Conservation (phyloP, 2,329 filamentous ascomycete genomes). For the Neobulgaria alba region DNA sequence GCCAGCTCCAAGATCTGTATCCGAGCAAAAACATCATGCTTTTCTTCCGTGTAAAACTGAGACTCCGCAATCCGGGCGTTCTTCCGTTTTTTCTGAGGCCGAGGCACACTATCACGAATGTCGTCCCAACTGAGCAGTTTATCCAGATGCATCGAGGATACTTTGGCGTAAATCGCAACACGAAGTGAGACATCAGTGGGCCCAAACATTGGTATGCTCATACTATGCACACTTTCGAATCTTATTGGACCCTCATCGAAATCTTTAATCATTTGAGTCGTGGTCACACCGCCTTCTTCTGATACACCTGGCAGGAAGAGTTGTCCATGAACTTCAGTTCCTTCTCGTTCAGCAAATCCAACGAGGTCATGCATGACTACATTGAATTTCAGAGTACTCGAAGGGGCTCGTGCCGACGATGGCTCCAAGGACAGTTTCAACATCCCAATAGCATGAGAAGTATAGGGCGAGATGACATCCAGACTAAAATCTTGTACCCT, state of each 20-base stretch:
- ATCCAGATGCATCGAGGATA: slow-evolving; percentile 89
- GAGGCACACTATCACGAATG: slow-evolving; percentile 71
- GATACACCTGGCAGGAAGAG: slow-evolving; percentile 90
- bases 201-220: slow-evolving; percentile 80
- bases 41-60: slow-evolving; percentile 88
- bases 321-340: slow-evolving; percentile 90
- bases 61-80: slow-evolving; percentile 71
- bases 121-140: slow-evolving; percentile 98
- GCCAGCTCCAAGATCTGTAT: slow-evolving; percentile 87
- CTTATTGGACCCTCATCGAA: slow-evolving; percentile 90
- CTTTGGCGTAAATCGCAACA: slow-evolving; percentile 84
- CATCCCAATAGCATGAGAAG: slow-evolving; percentile 81
- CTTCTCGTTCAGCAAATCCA: slow-evolving; percentile 91
- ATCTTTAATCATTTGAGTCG: slow-evolving; percentile 85
- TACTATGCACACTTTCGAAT: slow-evolving; percentile 97
- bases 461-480: slow-evolving; percentile 88
- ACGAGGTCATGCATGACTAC: slow-evolving; percentile 96
- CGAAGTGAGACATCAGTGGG: slow-evolving; percentile 68
- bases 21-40: slow-evolving; percentile 83
- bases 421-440: slow-evolving; percentile 87
- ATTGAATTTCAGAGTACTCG: slow-evolving; percentile 93
- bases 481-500: slow-evolving; percentile 89
- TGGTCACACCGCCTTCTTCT: slow-evolving; percentile 85
- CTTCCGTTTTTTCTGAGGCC: slow-evolving; percentile 45
- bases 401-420: slow-evolving; percentile 84